Conservation (phyloP, 208 protist species). For the Acanthamoeba triangularis region DNA sequence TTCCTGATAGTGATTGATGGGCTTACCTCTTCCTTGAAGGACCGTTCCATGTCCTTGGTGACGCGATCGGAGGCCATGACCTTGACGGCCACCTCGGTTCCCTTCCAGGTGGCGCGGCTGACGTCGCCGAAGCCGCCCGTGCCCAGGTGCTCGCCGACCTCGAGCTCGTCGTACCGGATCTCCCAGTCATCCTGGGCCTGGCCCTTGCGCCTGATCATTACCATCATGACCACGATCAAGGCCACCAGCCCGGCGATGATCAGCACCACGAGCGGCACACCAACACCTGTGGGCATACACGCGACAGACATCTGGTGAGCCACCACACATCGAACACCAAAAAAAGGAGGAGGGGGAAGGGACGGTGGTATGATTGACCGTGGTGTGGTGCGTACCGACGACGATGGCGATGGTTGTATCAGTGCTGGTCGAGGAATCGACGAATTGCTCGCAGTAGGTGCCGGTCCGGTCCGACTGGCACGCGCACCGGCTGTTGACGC, state of each 20-base stretch:
- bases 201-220: neutral
- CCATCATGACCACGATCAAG: neutral
- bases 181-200: conserved; percentile 18
- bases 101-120: conserved; percentile 40
- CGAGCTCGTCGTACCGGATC: conserved; percentile 57
- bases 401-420: neutral
- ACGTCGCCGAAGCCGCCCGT: conserved; percentile 74
- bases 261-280: neutral
- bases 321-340: neutral
- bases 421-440: neutral
- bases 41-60: conserved; percentile 42
- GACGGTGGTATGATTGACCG: too few relatives aligned
- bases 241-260: neutral
- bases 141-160: conserved; percentile 31
- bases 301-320: neutral
- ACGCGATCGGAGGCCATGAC: conserved; percentile 33
- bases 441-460: neutral
- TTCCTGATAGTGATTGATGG: conserved; percentile 7
- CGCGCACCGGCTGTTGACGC: neutral
- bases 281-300: neutral
- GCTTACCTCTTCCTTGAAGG: conserved; percentile 48
- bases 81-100: conserved; percentile 67
- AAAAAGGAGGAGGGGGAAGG: too few relatives aligned
- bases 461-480: neutral
- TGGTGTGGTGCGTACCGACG: neutral